phyloP scores from a whole-genome alignment of 371 early-diverging fungal species.

The Mortierella sp. region DNA sequence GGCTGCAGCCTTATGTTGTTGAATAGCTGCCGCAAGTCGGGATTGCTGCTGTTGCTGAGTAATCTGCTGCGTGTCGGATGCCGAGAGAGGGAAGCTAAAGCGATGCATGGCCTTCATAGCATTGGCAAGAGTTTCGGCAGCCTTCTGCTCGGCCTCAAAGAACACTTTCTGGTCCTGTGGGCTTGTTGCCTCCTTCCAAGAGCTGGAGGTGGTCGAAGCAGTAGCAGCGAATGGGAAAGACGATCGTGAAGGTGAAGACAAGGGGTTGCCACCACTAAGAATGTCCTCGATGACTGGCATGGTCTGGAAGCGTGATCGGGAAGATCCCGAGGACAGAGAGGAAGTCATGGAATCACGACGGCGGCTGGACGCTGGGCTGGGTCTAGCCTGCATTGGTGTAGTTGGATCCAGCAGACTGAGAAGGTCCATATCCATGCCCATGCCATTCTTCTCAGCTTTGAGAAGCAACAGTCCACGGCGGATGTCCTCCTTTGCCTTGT shows the following conservation, averaged over 20 bases:
- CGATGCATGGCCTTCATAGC: constrained; percentile 53
- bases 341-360: constrained; percentile 48
- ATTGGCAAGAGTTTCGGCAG: constrained; percentile 45
- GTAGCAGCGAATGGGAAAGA: constrained; percentile 9
- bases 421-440: constrained; percentile 49
- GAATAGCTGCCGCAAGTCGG: constrained; percentile 28
- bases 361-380: constrained; percentile 46
- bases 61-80: constrained; percentile 30
- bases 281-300: constrained; percentile 30
- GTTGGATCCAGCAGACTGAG: constrained; percentile 61
- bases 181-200: constrained; percentile 35
- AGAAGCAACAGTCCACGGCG: constrained; percentile 58
- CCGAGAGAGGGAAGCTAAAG: constrained; percentile 44
- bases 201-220: constrained; percentile 3
- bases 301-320: constrained; percentile 28
- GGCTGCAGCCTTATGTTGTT: constrained; percentile 37
- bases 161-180: constrained; percentile 47
- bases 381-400: constrained; percentile 29
- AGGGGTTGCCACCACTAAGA: constrained; percentile 18
- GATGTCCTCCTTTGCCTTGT: constrained; percentile 73
- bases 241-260: constrained; percentile 38
- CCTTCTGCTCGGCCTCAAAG: constrained; percentile 52
- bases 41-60: constrained; percentile 36
- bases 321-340: constrained; percentile 39
- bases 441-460: constrained; percentile 53